Conservation (phyloP, 192 early-diverging fungal genomes). For the Borealophlyctis nickersoniae region DNA sequence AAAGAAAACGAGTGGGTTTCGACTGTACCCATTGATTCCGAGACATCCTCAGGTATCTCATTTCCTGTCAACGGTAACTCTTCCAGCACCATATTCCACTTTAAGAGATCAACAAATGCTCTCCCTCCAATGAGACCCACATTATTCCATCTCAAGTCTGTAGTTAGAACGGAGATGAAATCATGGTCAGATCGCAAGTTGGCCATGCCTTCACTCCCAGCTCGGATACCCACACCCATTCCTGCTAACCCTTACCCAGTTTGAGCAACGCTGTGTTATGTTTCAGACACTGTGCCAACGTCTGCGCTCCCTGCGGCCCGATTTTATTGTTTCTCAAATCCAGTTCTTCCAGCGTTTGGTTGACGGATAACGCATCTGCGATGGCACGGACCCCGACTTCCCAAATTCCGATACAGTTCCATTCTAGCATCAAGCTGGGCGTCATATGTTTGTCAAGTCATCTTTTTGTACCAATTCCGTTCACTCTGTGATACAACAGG, state of each 20-base stretch:
- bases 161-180: background rate
- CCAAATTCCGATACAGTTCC: slow-evolving; percentile 66
- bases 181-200: background rate
- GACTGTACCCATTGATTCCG: slow-evolving; percentile 22
- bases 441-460: too few species aligned
- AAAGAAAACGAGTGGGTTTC: background rate
- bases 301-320: slow-evolving; percentile 42
- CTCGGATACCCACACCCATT: background rate
- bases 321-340: slow-evolving; percentile 63
- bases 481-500: too few species aligned
- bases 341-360: slow-evolving; percentile 43
- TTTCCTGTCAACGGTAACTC: slow-evolving; percentile 50
- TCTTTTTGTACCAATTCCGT: too few species aligned
- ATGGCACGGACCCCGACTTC: slow-evolving; percentile 48
- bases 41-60: slow-evolving; percentile 54
- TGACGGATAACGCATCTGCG: slow-evolving; percentile 52
- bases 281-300: slow-evolving; percentile 41
- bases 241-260: slow-evolving; percentile 33
- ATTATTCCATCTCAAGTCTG: slow-evolving; percentile 60
- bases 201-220: background rate
- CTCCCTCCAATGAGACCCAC: slow-evolving; percentile 46
- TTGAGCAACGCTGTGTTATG: slow-evolving; percentile 41
- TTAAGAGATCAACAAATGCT: slow-evolving; percentile 46
- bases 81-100: slow-evolving; percentile 43
- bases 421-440: slow-evolving; percentile 47